A percentile compares a stretch with the other conserved stretches of the same genome.
Evolutionary conservation across 306 rosid species (phyloP).

Genomic region (Albizia julibrissin): DNA sequence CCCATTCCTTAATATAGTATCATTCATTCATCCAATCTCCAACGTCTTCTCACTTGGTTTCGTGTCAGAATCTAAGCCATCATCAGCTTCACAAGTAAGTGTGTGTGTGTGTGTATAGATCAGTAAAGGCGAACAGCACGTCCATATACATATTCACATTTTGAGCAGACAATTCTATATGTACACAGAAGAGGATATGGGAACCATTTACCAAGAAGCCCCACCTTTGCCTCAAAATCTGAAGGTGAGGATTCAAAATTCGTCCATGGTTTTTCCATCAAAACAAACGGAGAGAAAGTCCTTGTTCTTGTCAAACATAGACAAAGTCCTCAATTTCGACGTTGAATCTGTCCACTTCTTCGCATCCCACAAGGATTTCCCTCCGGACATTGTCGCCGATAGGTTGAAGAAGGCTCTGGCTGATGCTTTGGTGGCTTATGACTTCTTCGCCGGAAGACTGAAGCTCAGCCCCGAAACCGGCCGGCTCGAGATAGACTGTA

Average conservation of each 20-base stretch:
- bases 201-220: conserved; percentile 19
- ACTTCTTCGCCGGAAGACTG: conserved; percentile 69
- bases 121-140: neutral
- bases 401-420: conserved; percentile 49
- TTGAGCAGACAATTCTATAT: neutral
- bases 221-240: conserved; percentile 42
- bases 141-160: neutral
- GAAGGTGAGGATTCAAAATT: conserved; percentile 51
- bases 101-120: neutral
- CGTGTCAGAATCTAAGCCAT: conserved; percentile 32
- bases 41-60: neutral
- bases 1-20: no score
- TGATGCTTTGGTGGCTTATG: conserved; percentile 54
- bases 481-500: conserved; percentile 69
- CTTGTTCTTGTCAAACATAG: conserved; percentile 80
- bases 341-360: conserved; percentile 76
- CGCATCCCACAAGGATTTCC: conserved; percentile 45
- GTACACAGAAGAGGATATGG: conserved; percentile 35
- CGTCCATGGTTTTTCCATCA: conserved; percentile 54
- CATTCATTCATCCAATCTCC: neutral
- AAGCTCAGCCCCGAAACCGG: conserved; percentile 37
- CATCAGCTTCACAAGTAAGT: no score
- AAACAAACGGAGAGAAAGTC: conserved; percentile 43
- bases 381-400: conserved; percentile 36
- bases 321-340: conserved; percentile 64